These are phyloP conservation scores for Pythium utonaiense DNA, from an alignment of 352 stramenopile genomes.

Conservation along the genomic window DNA sequence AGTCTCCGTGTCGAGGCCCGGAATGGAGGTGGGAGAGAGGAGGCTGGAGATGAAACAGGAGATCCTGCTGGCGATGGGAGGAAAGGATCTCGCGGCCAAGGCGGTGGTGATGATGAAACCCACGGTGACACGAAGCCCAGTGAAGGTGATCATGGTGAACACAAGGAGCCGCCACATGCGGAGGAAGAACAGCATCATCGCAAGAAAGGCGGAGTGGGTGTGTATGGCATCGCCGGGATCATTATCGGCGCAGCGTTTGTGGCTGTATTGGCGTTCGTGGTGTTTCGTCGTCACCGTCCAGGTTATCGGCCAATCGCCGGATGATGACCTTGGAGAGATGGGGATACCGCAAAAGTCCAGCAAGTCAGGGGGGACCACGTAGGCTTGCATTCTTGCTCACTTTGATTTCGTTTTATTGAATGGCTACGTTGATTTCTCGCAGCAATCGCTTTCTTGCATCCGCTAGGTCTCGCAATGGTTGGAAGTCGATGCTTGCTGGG, in stretches of 20 bases:
- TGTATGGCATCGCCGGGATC: constrained; percentile 38
- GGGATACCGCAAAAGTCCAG: no score
- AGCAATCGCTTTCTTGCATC: constrained; percentile 1
- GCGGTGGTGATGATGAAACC: background rate
- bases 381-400: no score
- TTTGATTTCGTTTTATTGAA: background rate
- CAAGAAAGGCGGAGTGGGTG: constrained; percentile 17
- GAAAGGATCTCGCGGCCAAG: background rate
- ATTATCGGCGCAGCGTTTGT: constrained; percentile 44
- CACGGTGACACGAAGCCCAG: constrained; percentile 16
- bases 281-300: constrained; percentile 34
- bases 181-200: constrained; percentile 12
- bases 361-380: no score
- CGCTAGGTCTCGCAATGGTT: background rate
- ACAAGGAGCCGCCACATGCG: constrained; percentile 15
- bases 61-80: background rate
- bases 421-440: background rate
- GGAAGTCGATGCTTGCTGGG: background rate
- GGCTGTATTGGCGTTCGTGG: constrained; percentile 34
- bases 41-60: background rate
- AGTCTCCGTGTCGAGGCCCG: constrained; percentile 33
- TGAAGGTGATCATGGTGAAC: constrained; percentile 10
- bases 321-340: background rate
- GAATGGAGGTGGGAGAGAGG: background rate
- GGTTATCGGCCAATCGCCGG: constrained; percentile 53